Percentiles rank a stretch among this genome's conserved stretches.
These are phyloP conservation scores for Russula ochroleuca DNA, from an alignment of 768 basidiomycete species.

Conservation along the genomic window DNA sequence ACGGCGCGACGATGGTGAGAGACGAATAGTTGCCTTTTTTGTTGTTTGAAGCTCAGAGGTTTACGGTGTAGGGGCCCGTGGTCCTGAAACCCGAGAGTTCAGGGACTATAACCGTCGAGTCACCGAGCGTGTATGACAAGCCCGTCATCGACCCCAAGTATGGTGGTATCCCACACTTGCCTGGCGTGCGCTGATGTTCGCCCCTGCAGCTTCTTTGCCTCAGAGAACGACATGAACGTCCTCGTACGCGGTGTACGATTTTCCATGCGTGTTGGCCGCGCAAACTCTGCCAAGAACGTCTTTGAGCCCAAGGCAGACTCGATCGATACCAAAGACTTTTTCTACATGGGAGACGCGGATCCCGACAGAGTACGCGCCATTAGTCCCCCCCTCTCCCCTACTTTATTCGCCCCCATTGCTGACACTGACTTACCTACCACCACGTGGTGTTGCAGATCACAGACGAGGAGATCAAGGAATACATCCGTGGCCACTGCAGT, in stretches of 20 bases:
- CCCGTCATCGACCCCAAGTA: constrained; percentile 25
- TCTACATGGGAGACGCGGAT: constrained; percentile 23
- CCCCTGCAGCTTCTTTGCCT: constrained; percentile 21
- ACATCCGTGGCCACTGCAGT: constrained; percentile 10
- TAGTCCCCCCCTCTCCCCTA: too few species aligned
- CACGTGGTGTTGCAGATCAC: constrained; percentile 12
- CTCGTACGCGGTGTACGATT: constrained; percentile 25
- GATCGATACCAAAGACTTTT: constrained; percentile 16
- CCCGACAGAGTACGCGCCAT: constrained; percentile 8
- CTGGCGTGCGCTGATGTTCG: background rate
- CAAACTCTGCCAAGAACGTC: constrained; percentile 16
- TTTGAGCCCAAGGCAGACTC: constrained; percentile 19
- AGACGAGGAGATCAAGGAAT: constrained; percentile 27
- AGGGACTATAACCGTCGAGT: constrained; percentile 16
- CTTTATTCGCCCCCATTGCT: background rate
- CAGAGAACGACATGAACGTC: constrained; percentile 22
- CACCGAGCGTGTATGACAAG: constrained; percentile 17
- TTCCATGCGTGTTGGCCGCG: constrained; percentile 13
- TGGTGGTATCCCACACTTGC: background rate
- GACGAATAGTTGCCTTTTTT: too few species aligned
- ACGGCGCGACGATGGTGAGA: constrained; percentile 21
- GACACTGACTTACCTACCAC: background rate
- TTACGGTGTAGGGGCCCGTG: constrained; percentile 7
- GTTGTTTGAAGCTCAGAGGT: background rate
- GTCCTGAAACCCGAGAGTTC: constrained; percentile 24